These are phyloP conservation scores for Gillenia trifoliata DNA, from an alignment of 306 rosid species.

Conservation along the genomic window DNA sequence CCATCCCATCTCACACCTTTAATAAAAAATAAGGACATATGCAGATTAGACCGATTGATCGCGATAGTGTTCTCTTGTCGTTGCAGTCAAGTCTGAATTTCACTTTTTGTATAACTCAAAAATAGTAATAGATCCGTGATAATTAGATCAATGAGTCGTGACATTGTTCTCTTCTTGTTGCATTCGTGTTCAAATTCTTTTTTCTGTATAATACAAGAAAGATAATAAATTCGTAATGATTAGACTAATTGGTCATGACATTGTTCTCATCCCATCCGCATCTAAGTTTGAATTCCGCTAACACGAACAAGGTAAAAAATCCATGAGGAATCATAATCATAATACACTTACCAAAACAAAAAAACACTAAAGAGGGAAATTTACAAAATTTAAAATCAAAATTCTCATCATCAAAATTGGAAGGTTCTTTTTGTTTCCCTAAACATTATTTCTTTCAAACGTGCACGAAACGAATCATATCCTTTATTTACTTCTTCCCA, in stretches of 20 bases:
- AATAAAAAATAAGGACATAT: background rate
- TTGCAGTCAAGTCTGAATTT: too few species aligned
- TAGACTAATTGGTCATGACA: rapidly evolving
- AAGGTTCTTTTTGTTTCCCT: background rate
- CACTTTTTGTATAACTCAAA: too few species aligned
- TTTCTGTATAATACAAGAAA: too few species aligned
- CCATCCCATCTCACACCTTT: background rate
- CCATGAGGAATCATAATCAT: background rate
- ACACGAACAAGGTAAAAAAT: background rate
- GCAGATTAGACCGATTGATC: rapidly evolving
- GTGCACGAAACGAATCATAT: constrained; percentile 38
- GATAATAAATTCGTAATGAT: too few species aligned
- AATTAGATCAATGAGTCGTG: too few species aligned
- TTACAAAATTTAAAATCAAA: background rate
- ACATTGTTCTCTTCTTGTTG: too few species aligned
- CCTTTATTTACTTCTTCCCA: background rate
- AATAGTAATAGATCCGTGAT: too few species aligned
- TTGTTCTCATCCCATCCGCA: too few species aligned
- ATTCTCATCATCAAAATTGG: background rate
- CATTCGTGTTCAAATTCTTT: too few species aligned
- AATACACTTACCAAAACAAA: background rate
- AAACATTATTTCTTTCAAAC: background rate
- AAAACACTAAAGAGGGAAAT: background rate
- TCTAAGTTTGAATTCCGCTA: too few species aligned
- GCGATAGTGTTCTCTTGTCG: too few species aligned